These are phyloP conservation scores for Cryphonectria radicalis DNA, from an alignment of 2,329 filamentous ascomycete genomes.

Conservation along the genomic window DNA sequence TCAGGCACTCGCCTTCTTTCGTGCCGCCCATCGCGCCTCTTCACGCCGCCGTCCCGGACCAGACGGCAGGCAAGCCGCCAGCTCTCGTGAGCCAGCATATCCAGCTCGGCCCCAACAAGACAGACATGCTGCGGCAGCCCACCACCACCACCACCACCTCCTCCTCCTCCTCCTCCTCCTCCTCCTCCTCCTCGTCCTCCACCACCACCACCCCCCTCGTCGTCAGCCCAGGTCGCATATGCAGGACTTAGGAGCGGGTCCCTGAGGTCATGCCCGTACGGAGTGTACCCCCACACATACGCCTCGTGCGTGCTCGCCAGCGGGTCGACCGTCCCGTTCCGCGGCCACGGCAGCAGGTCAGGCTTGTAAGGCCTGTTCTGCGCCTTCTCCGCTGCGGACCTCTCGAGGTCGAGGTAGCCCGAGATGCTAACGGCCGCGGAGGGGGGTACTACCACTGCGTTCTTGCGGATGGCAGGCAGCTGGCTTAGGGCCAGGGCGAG, in stretches of 20 bases:
- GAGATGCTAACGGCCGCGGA: slow-evolving; percentile 49
- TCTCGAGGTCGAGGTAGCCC: slow-evolving; percentile 47
- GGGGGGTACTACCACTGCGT: slow-evolving; percentile 28
- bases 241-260: slow-evolving; percentile 49
- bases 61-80: slow-evolving; percentile 44
- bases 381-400: slow-evolving; percentile 37
- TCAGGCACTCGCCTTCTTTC: slow-evolving; percentile 36
- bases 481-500: slow-evolving; percentile 48
- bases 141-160: too few relatives aligned
- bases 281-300: slow-evolving; percentile 49
- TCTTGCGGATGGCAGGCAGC: slow-evolving; percentile 39
- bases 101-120: slow-evolving; percentile 49
- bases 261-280: slow-evolving; percentile 37
- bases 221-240: slow-evolving; percentile 33
- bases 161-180: too few relatives aligned
- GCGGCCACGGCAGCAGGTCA: slow-evolving; percentile 34
- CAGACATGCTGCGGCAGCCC: slow-evolving; percentile 48
- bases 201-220: background rate
- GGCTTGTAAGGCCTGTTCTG: slow-evolving; percentile 44
- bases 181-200: background rate
- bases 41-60: slow-evolving; percentile 36
- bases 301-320: slow-evolving; percentile 36
- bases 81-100: slow-evolving; percentile 49
- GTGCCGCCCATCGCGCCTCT: slow-evolving; percentile 34
- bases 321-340: slow-evolving; percentile 35